Conservation (phyloP, 331 rosid species). For the Spiraea crenata region DNA sequence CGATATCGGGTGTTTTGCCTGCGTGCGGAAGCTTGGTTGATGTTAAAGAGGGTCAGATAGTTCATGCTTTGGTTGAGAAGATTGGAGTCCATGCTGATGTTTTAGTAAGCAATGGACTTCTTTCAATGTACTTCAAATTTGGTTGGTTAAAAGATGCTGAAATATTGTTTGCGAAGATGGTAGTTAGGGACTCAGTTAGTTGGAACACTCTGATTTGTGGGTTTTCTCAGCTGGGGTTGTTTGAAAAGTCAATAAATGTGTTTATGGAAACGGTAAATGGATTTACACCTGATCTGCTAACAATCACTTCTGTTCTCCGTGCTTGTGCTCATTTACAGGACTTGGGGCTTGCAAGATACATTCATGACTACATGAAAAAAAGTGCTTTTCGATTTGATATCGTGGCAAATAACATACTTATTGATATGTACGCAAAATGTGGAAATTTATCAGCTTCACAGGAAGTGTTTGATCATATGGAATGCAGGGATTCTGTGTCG, state of each 20-base stretch:
- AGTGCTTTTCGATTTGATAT: conserved; percentile 28
- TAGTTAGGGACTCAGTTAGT: conserved; percentile 33
- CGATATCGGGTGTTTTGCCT: conserved; percentile 26
- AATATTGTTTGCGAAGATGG: conserved; percentile 23
- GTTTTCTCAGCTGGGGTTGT: conserved; percentile 23
- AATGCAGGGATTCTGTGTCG: conserved; percentile 34
- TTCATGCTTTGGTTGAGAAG: conserved; percentile 33
- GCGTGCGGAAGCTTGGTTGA: conserved; percentile 32
- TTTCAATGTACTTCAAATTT: conserved; percentile 38
- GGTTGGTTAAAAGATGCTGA: conserved; percentile 24
- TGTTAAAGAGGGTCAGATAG: conserved; percentile 24
- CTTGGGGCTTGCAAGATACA: conserved; percentile 26
- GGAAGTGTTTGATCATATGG: conserved; percentile 32
- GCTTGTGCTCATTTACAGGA: conserved; percentile 34
- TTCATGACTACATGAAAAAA: conserved; percentile 35
- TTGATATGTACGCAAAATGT: conserved; percentile 38
- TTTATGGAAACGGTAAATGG: conserved; percentile 29
- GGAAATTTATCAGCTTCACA: conserved; percentile 32
- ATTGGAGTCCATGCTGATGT: conserved; percentile 30
- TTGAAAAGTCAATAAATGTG: conserved; percentile 26
- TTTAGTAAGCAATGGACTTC: conserved; percentile 35
- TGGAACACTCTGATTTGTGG: conserved; percentile 44
- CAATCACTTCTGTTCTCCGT: conserved; percentile 32
- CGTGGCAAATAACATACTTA: conserved; percentile 29
- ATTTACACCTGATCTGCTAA: conserved; percentile 34